Evolutionary conservation across 148 eudicot species (phyloP), one percentile per base, ranked within the genome.

Genomic region (Spergularia bocconei): DNA sequence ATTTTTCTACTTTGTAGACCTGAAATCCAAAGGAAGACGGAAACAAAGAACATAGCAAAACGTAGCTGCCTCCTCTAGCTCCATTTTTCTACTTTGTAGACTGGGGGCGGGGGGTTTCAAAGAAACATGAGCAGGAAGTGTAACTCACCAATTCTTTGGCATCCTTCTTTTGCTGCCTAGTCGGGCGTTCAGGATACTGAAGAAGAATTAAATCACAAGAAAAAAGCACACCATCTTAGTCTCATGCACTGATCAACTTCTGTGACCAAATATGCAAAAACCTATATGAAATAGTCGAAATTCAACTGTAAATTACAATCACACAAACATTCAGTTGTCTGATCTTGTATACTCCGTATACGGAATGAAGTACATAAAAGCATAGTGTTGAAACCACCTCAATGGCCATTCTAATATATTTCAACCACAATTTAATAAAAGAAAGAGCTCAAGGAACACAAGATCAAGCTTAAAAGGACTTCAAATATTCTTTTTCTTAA

Each of bases 141-240:
- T 12, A 39, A n/a, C 85, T 82, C 85, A 93, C 98, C 91, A 93
- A 85, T 80, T 93, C 95, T 83, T 90, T 93, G 15, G 87, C 97
- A 81, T 93, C 98, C 86, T 88, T 91, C 86, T 82, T 93, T 81
- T 93, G 98, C 79, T 93, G 91, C 83, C 95, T 93, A 47, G 97
- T 89, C 17, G 98, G 97, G 41, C 82, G 88, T 51, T 93, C 95
- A 55, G 93, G 98, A 81, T 90, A 93, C 98, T 90, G 93, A 62
- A 83, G 80, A 64, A 15, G 4, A 19, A 19, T 0, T 14, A 66
- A 44, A n/a, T n/a, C n/a, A n/a, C n/a, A n/a, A n/a, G n/a, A n/a
- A n/a, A n/a, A n/a, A 33, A 62, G 0, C 1, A 3, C 1, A 62
- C 29, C 41, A 25, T 33, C 33, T 52, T 59, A 25, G 51, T 13